Evolutionary conservation across 2,329 filamentous ascomycete species (phyloP), one percentile per base, ranked within the genome.

Genomic region (Cordyceps sp.): DNA sequence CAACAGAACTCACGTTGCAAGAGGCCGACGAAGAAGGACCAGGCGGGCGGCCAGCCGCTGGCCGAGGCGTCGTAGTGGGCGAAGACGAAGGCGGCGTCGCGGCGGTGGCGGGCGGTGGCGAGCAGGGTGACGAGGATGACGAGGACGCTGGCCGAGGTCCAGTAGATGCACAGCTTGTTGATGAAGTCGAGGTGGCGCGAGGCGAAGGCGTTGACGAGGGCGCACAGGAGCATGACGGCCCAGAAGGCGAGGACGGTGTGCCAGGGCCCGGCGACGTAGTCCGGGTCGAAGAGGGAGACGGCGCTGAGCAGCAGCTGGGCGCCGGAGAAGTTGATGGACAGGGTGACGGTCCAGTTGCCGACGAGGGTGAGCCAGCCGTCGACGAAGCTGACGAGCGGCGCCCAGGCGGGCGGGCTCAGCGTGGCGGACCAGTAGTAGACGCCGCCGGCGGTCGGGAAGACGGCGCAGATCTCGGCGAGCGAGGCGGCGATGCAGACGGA

Each of bases 161-260:
- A 85, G 42, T 73, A 71, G 41, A 85, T 78, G 23, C 78, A 79
- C 22, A 66, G 55, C 47, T 79, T 76, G 50, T 78, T 84, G 45
- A 84, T 62, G 23, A 68, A 59, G 2, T 78, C 77, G 21, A 85
- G 58, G 8, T 74, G 49, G 2, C 46, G 41, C n/a, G 54, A 54
- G 19, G 66, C 62, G 40, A 82, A 78, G 6, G 73, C 70, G 41
- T 83, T 84, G 50, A 83, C 59, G 33, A 70, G 37, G 38, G 80
- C 74, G 27, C 73, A 75, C 14, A 69, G 54, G 21, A 75, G 37
- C 37, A 72, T 78, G 44, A 75, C 74, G 14, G 59, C 75, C 42
- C 78, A 69, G 51, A 83, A 84, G 40, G 82, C 77, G 29, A 83
- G 55, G 46, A 84, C 82, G 34, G 80, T 75, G 49, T 84, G 78